A percentile compares a stretch with the other conserved stretches of the same genome.
Conservation (phyloP, 1,284 basidiomycete species). For the Malassezia brasiliensis region DNA sequence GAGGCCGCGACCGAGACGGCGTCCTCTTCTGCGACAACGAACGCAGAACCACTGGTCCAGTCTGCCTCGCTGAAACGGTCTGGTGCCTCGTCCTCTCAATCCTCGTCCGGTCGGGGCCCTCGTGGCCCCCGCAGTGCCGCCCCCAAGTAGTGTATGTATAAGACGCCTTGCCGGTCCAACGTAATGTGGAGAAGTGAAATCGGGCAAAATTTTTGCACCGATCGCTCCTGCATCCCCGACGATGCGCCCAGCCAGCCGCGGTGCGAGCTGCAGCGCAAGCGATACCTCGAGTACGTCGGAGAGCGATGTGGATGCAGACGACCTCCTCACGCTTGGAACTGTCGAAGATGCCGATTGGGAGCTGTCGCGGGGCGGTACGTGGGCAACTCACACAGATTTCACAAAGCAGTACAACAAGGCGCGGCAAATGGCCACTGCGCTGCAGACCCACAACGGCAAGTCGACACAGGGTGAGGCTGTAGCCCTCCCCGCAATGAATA, state of each 20-base stretch:
- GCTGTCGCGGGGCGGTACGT: conserved; percentile 34
- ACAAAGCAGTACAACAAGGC: conserved; percentile 47
- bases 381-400: conserved; percentile 23
- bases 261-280: not conserved
- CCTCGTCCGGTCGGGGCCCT: not conserved
- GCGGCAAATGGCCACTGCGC: conserved; percentile 32
- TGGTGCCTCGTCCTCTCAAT: not conserved
- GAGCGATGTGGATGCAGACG: conserved; percentile 4
- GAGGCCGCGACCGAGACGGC: not conserved
- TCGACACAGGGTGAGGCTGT: not conserved
- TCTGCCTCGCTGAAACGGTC: not conserved
- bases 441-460: conserved; percentile 7
- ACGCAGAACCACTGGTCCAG: too few relatives aligned
- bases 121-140: not conserved
- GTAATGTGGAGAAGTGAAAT: too few relatives aligned
- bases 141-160: too few relatives aligned
- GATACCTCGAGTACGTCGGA: not conserved
- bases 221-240: too few relatives aligned
- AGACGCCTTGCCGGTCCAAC: too few relatives aligned
- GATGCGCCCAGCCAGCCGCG: too few relatives aligned
- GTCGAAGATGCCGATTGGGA: conserved; percentile 48
- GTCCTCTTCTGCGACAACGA: too few relatives aligned
- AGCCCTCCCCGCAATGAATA: conserved; percentile 29
- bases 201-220: too few relatives aligned
- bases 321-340: conserved; percentile 16